Evolutionary conservation across 768 basidiomycete genomes (phyloP), one percentile per base, ranked within the genome.

Genomic region (Hericium erinaceus): DNA sequence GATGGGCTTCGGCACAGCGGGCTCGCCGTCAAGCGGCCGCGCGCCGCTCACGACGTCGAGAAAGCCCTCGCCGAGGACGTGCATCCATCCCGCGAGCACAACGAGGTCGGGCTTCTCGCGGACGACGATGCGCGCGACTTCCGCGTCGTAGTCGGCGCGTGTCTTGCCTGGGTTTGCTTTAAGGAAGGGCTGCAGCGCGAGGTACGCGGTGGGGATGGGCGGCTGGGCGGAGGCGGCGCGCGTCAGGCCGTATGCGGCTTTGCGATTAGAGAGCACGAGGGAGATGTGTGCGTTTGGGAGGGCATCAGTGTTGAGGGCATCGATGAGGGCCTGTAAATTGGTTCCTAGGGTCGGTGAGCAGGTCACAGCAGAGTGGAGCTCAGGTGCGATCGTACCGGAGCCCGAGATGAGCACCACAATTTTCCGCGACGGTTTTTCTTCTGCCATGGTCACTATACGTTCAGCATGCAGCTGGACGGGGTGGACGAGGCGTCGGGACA

Each of bases 61-160:
- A 70, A 98, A 98, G 0, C 73, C 74, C 54, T 90, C 85, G 57
- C 86, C 84, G 58, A 98, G 78, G 65, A 98, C 91, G 66, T 98
- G 95, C 95, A 99, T 98, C 92, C 93, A 99, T 0, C 97, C 97
- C 0, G 95, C 97, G n/a, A 98, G 78, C 7, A 98, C 89, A 51
- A 98, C 81, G 24, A 95, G 69, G 70, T 98, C 91, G 0, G 95
- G 95, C 37, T 73, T 71, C 18, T 75, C 80, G 24, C 71, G 67
- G 5, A 88, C 65, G 3, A 92, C 83, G 54, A 83, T 77, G 37
- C 79, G 72, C 8, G 91, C 92, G 1, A 95, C 79, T 66, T 91
- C 89, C 2, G 75, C 72, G 66, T 95, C 95, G 71, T 97, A 98
- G 67, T 95, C 90, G 49, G 80, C 74, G 18, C 95, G 76, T 4